These are phyloP conservation scores for Corylus heterophylla DNA, from an alignment of 306 rosid genomes.

Conservation along the genomic window DNA sequence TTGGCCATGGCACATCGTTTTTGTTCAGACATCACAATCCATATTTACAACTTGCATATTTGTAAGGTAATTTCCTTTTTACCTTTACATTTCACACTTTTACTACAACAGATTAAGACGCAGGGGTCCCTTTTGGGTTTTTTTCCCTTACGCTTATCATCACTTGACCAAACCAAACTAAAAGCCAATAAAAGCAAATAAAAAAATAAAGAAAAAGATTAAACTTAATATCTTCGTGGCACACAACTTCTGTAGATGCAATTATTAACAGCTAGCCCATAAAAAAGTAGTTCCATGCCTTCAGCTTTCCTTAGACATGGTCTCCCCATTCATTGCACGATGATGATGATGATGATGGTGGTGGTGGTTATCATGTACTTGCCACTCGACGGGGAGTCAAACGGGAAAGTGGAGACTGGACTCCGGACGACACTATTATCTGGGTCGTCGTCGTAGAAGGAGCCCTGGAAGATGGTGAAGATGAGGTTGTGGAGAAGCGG, in stretches of 20 bases:
- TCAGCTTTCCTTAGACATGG: slow-evolving; percentile 29
- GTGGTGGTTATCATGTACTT: slow-evolving; percentile 7
- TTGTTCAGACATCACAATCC: not conserved
- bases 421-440: slow-evolving; percentile 46
- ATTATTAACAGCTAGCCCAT: not conserved
- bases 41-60: not conserved
- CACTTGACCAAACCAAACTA: not conserved
- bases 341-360: not conserved
- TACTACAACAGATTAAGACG: not conserved
- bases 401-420: slow-evolving; percentile 58
- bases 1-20: not conserved
- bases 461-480: slow-evolving; percentile 42
- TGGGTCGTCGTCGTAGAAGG: slow-evolving; percentile 39
- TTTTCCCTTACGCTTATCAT: not conserved
- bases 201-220: not conserved
- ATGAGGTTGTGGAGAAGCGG: slow-evolving; percentile 12
- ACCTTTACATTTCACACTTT: slow-evolving; percentile 1
- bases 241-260: not conserved
- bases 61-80: not conserved
- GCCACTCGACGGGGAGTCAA: slow-evolving; percentile 48
- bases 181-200: not conserved
- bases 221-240: not conserved
- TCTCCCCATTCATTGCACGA: not conserved
- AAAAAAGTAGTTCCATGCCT: not conserved
- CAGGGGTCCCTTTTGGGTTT: slow-evolving; percentile 7